These are phyloP conservation scores for Coprinopsis cinerea DNA, from an alignment of 768 basidiomycete species.

Conservation along the genomic window DNA sequence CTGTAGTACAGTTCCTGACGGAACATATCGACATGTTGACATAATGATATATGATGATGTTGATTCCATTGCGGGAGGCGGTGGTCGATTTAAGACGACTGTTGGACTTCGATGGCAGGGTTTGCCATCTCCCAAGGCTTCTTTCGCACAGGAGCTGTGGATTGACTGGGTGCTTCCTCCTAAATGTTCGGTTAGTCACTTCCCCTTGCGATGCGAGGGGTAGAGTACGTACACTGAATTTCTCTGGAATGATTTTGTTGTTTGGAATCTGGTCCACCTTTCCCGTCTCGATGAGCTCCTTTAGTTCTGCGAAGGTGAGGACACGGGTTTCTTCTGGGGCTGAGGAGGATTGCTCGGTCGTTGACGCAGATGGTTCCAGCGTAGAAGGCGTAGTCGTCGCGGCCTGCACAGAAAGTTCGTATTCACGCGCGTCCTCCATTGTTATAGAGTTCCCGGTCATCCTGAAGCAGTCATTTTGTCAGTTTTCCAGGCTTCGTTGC, in stretches of 20 bases:
- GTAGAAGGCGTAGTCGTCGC: not conserved
- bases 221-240: slow-evolving; percentile 48
- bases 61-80: not conserved
- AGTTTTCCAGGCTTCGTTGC: not conserved
- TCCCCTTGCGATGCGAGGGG: not conserved
- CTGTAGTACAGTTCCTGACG: no score
- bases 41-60: not conserved
- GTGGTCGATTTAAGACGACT: no score
- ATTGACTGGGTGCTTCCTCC: slow-evolving; percentile 53
- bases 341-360: slow-evolving; percentile 3
- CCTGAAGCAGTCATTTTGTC: slow-evolving; percentile 16
- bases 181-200: slow-evolving; percentile 21
- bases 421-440: slow-evolving; percentile 34
- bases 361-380: not conserved
- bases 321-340: slow-evolving; percentile 31
- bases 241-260: slow-evolving; percentile 66
- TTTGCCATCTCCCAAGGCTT: slow-evolving; percentile 62
- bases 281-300: slow-evolving; percentile 66
- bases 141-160: slow-evolving; percentile 41
- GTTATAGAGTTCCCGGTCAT: slow-evolving; percentile 36
- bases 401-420: slow-evolving; percentile 22
- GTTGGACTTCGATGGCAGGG: no score
- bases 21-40: no score
- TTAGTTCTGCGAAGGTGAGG: slow-evolving; percentile 63
- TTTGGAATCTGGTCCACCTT: slow-evolving; percentile 71